Percentiles rank a stretch among this genome's conserved stretches.
Evolutionary conservation across 495 filamentous ascomycete species (phyloP).

Genomic region (Trichoderma reesei): DNA sequence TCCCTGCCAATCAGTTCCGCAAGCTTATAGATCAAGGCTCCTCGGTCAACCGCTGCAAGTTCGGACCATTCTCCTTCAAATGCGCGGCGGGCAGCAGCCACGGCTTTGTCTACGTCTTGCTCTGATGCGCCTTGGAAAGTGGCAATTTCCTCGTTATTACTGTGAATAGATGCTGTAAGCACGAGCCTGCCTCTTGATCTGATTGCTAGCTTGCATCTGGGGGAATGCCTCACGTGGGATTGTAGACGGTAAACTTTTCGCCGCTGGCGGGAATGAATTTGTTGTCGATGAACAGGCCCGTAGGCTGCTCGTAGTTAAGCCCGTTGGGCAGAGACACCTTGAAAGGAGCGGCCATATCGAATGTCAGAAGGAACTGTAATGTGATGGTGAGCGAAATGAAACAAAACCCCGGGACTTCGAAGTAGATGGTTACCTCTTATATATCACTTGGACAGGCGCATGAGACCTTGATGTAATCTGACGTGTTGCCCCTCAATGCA

Average conservation of each 20-base stretch:
- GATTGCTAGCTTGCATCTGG: no score
- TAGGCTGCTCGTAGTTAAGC: background rate
- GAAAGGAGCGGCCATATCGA: background rate
- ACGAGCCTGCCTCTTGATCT: background rate
- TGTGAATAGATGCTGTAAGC: background rate
- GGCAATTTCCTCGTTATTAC: background rate
- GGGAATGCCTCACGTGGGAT: background rate
- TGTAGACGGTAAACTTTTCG: conserved; percentile 1
- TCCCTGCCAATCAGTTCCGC: conserved; percentile 32
- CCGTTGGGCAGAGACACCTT: conserved; percentile 1
- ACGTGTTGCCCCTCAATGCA: background rate
- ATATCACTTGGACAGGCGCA: background rate
- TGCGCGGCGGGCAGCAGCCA: conserved; percentile 2
- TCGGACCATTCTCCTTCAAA: conserved; percentile 28
- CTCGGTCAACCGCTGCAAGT: conserved; percentile 23
- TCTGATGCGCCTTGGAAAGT: conserved; percentile 27
- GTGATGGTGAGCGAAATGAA: background rate
- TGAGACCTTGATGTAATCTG: background rate
- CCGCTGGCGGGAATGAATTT: background rate
- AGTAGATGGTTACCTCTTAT: background rate
- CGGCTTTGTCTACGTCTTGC: conserved; percentile 40
- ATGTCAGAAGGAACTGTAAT: background rate
- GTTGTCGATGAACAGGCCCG: background rate
- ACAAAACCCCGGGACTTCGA: background rate
- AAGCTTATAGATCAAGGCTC: conserved; percentile 29